phyloP scores from a whole-genome alignment of 179 eudicot genomes.

The Carnegiea gigantea region DNA sequence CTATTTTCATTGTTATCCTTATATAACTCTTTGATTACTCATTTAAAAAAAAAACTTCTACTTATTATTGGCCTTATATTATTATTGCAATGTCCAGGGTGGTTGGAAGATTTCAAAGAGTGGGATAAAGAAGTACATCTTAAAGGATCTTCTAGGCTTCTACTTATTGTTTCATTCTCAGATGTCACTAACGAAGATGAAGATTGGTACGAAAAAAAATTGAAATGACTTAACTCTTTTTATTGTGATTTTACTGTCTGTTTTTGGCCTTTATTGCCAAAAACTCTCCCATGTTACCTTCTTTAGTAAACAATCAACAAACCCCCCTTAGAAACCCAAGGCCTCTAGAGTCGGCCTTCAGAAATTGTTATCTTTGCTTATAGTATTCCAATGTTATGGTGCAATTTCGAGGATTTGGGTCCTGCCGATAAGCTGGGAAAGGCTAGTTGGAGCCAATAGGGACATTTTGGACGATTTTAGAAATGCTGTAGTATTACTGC shows the following conservation, averaged over 20 bases:
- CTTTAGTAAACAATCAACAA: neutral
- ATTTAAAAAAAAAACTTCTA: too few species aligned
- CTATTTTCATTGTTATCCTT: neutral
- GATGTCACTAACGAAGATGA: too few species aligned
- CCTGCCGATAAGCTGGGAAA: neutral
- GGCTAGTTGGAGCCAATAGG: neutral
- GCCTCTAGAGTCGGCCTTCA: neutral
- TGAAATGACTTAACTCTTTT: neutral
- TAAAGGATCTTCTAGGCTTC: too few species aligned
- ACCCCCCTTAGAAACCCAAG: neutral
- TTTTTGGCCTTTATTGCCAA: neutral
- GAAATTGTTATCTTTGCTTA: neutral
- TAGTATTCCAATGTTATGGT: neutral
- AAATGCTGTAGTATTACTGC: neutral
- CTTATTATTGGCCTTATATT: neutral
- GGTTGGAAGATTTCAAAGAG: too few species aligned
- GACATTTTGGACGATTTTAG: neutral
- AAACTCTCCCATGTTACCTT: neutral
- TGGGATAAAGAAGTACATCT: too few species aligned
- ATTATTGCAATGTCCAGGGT: too few species aligned
- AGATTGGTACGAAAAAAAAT: too few species aligned
- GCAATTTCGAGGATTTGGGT: neutral
- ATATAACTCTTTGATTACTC: too few species aligned
- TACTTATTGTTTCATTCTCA: too few species aligned
- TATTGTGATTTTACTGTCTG: neutral